Percentiles rank a stretch among this genome's conserved stretches.
phyloP scores from a whole-genome alignment of 164 flowering plant species.

The Stephania japonica region DNA sequence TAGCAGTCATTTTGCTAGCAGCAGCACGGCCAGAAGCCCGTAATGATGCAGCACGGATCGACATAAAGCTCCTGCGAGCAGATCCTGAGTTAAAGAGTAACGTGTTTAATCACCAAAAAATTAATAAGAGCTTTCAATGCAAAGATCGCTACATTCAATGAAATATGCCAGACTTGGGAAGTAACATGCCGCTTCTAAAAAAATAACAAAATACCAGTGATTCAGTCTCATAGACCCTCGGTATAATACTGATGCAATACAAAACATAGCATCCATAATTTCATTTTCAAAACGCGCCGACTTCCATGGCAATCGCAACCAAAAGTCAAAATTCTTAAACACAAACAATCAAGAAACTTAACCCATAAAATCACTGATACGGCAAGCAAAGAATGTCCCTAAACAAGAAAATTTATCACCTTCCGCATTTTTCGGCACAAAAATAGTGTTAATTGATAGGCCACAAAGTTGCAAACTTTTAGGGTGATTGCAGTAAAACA shows the following conservation, averaged over 20 bases:
- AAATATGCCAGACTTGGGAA: background rate
- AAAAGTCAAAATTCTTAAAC: background rate
- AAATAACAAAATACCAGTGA: slow-evolving; percentile 12
- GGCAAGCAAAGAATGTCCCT: background rate
- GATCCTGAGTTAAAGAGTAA: slow-evolving; percentile 27
- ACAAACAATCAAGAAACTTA: background rate
- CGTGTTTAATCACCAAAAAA: background rate
- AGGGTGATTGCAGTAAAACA: background rate
- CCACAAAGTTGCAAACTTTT: background rate
- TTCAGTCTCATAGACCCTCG: slow-evolving; percentile 4
- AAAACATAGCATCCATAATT: background rate
- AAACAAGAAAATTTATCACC: background rate
- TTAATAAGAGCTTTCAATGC: background rate
- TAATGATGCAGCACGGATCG: slow-evolving; percentile 48
- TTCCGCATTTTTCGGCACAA: background rate
- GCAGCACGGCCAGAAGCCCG: slow-evolving; percentile 50
- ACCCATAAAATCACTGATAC: background rate
- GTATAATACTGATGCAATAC: slow-evolving; percentile 1
- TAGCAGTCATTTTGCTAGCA: slow-evolving; percentile 23
- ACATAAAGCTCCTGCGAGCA: slow-evolving; percentile 31
- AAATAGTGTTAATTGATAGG: background rate
- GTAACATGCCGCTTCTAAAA: background rate
- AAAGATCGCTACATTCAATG: background rate
- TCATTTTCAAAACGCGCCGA: too few species aligned
- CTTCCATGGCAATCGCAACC: background rate